Base-by-base conservation (phyloP, 73 alveolate genomes). In the Symbiodinium natans region DNA sequence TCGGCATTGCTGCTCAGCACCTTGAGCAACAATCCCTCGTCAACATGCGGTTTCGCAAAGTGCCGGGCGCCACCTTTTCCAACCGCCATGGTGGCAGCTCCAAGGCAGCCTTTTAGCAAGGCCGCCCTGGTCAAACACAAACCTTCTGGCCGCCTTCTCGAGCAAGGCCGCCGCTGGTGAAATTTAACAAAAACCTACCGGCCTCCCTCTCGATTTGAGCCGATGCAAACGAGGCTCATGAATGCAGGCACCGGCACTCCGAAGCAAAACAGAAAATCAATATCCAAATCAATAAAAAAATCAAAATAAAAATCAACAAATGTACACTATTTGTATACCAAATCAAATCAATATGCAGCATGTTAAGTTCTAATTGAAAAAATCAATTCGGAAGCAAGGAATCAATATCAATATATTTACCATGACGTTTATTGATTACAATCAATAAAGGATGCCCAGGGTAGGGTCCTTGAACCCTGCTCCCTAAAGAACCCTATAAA, bases 31-130 rank as follows among this genome's bases (percentile, higher is more conserved):
- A 86, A 19, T 0, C 83, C 93, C 27, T 21, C 75, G 40, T 86
- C 93, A 0, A 86, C 93, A 23, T 36, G 52, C 25, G 93, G 93
- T 46, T 86, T 86, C 4, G 59, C 39, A 0, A 17, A 19, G 63
- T 86, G 83, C 68, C 94, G 36, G 25, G 83, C 63, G 3, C 94
- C 94, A 56, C 93, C 93, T 86, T 56, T 86, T 17, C 36, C 77
- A 17, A 54, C 42, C 42, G 40, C 41, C 40, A 48, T 48, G 56
- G 56, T 43, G 56, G 56, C 56, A 43, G 56, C 56, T 43, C 56
- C 56, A 43, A 43, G 63, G 63, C 63, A 48, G 13, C n/a, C 40
- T 34, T 73, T 31, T 31, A 21, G 41, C 83, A n/a, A 73, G 40
- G 83, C 42, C 19, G 83, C 42, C n/a, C n/a, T n/a, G n/a, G 83